Base-by-base conservation (phyloP, 257 asterid genomes). In the Vinca minor region DNA sequence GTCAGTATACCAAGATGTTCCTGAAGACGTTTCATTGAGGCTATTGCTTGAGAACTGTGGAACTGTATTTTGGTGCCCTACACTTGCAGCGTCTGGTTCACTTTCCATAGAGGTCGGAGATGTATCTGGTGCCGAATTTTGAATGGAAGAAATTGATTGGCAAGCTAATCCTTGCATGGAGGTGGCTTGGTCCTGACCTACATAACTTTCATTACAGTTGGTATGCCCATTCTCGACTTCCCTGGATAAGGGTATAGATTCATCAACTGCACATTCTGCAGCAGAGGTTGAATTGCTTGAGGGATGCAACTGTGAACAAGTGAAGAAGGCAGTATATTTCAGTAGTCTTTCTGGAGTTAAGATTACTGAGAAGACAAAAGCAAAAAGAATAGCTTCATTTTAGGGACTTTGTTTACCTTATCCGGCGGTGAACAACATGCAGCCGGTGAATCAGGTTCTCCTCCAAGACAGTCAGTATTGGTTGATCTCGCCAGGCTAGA, bases 1-100 rank as follows among this genome's bases (percentile, higher is more conserved):
- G 36, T 71, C 64, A 59, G 69, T 77, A 57, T 79, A 57, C 62
- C 73, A 69, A 57, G 66, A 63, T 49, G 69, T n/a, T n/a, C n/a
- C n/a, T n/a, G n/a, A n/a, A n/a, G n/a, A n/a, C n/a, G n/a, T 42
- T 42, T 62, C 81, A 39, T 49, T 63, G 29, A 39, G 65, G 32
- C 61, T 38, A 49, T 45, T 53, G 28, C 50, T 64, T 48, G 61
- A 68, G 59, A 38, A 36, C 73, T 48, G 29, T 25, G 45, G 70
- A 25, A 23, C 32, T 32, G 9, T 47, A 47, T 53, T 67, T 28
- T 26, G 57, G 54, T 14, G 56, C 52, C 34, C 68, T 34, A 64
- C 65, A 54, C 53, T 62, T 21, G 65, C 42, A 46, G 56, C 55
- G 42, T 45, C 35, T n/a, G 42, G 29, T 50, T 36, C 70, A 18